Evolutionary conservation across 2,329 filamentous ascomycete genomes (phyloP).

Genomic region (Fusarium sp.): DNA sequence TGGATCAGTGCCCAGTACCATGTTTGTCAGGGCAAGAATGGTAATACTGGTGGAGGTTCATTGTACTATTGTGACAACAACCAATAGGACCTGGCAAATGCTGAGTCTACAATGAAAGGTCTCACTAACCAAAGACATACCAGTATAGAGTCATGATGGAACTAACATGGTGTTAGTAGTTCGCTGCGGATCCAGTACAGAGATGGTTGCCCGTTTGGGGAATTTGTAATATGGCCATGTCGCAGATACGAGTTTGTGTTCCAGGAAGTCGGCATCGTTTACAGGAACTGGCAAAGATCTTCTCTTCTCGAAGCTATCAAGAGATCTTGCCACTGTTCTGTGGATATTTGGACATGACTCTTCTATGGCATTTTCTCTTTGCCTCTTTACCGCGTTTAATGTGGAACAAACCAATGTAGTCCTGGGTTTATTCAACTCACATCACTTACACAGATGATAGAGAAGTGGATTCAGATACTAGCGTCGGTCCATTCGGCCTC

Average conservation of each 20-base stretch:
- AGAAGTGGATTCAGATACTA: neutral
- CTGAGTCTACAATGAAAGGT: constrained; percentile 4
- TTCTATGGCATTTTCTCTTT: neutral
- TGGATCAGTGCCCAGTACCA: neutral
- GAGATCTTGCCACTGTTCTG: neutral
- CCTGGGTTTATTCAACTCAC: neutral
- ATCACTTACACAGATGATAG: neutral
- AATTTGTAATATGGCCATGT: constrained; percentile 33
- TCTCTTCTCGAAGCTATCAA: constrained; percentile 6
- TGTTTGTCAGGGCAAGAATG: neutral
- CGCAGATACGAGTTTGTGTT: constrained; percentile 24
- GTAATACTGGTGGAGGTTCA: neutral
- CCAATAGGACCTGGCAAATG: constrained; percentile 23
- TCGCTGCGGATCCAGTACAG: constrained; percentile 8
- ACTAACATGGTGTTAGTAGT: constrained; percentile 10
- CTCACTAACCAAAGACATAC: constrained; percentile 6
- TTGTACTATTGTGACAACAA: constrained; percentile 4
- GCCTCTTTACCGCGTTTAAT: neutral
- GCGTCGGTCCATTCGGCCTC: constrained; percentile 6
- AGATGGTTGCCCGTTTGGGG: neutral
- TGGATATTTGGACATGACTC: neutral
- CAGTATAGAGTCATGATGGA: constrained; percentile 1
- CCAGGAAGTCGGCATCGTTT: constrained; percentile 14
- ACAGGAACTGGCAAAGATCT: constrained; percentile 12
- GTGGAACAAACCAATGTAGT: neutral